Conservation (phyloP, 805 yeast species). For the Ogataea pini region DNA sequence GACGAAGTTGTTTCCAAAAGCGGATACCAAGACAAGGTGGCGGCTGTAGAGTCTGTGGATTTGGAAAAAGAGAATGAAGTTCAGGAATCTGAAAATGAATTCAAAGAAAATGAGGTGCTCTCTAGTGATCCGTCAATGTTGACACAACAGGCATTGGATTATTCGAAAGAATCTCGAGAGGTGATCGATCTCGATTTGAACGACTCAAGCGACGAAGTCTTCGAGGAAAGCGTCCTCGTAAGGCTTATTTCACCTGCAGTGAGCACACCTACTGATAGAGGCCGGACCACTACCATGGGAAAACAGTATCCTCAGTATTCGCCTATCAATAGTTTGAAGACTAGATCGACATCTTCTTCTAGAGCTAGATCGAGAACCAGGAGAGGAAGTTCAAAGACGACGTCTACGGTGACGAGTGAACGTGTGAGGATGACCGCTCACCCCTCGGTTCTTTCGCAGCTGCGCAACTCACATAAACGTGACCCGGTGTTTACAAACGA, state of each 20-base stretch:
- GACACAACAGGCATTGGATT: not conserved
- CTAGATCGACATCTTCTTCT: not conserved
- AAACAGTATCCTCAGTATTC: not conserved
- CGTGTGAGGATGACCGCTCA: not conserved
- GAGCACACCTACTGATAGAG: not conserved
- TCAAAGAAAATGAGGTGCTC: conserved; percentile 9
- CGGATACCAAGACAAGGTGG: not conserved
- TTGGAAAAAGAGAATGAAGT: conserved; percentile 6
- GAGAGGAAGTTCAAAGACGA: not conserved
- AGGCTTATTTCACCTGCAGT: not conserved
- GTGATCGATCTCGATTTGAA: conserved; percentile 13
- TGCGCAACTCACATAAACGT: conserved; percentile 5
- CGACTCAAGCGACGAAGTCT: conserved; percentile 21
- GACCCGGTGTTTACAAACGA: conserved; percentile 27
- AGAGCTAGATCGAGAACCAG: not conserved
- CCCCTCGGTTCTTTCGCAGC: conserved; percentile 3
- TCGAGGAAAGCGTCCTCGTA: conserved; percentile 7
- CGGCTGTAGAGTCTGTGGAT: not conserved
- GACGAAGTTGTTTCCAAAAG: not conserved
- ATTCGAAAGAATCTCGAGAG: not conserved
- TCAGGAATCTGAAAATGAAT: conserved; percentile 19
- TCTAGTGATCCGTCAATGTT: conserved; percentile 4
- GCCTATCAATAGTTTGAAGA: conserved; percentile 5
- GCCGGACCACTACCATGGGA: not conserved
- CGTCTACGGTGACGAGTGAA: not conserved